Evolutionary conservation across 768 basidiomycete genomes (phyloP).

Genomic region (Termitomyces sp.): DNA sequence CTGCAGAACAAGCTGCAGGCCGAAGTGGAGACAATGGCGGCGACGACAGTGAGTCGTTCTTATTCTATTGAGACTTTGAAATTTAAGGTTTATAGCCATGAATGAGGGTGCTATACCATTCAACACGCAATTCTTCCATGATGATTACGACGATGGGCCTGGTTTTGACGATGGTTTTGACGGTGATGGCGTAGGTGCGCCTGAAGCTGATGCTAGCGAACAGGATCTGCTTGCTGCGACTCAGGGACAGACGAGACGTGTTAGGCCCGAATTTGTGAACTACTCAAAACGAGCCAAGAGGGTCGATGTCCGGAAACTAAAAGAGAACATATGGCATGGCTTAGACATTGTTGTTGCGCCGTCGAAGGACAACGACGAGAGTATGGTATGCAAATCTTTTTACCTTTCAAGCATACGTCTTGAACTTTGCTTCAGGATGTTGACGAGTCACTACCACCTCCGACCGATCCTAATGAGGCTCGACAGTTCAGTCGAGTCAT

Average conservation of each 20-base stretch:
- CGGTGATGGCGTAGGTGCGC: slow-evolving; percentile 36
- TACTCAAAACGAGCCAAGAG: slow-evolving; percentile 95
- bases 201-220: slow-evolving; percentile 63
- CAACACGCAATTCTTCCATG: slow-evolving; percentile 96
- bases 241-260: slow-evolving; percentile 70
- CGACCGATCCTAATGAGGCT: slow-evolving; percentile 64
- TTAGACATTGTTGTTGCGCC: slow-evolving; percentile 68
- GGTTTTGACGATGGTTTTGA: slow-evolving; percentile 64
- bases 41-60: slow-evolving; percentile 55
- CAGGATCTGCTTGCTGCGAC: slow-evolving; percentile 88
- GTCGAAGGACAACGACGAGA: slow-evolving; percentile 38
- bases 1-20: slow-evolving; percentile 74
- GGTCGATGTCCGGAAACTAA: slow-evolving; percentile 93
- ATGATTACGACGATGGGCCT: slow-evolving; percentile 79
- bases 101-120: slow-evolving; percentile 69
- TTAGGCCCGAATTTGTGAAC: slow-evolving; percentile 85
- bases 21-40: slow-evolving; percentile 44
- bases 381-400: slow-evolving; percentile 45
- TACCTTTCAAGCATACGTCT: background rate
- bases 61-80: background rate
- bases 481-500: slow-evolving; percentile 81
- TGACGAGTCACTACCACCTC: slow-evolving; percentile 38
- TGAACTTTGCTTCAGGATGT: slow-evolving; percentile 42
- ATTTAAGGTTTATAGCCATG: slow-evolving; percentile 12
- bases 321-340: slow-evolving; percentile 97